Evolutionary conservation across 441 rosid genomes (phyloP).

Genomic region (Kokia cookei): DNA sequence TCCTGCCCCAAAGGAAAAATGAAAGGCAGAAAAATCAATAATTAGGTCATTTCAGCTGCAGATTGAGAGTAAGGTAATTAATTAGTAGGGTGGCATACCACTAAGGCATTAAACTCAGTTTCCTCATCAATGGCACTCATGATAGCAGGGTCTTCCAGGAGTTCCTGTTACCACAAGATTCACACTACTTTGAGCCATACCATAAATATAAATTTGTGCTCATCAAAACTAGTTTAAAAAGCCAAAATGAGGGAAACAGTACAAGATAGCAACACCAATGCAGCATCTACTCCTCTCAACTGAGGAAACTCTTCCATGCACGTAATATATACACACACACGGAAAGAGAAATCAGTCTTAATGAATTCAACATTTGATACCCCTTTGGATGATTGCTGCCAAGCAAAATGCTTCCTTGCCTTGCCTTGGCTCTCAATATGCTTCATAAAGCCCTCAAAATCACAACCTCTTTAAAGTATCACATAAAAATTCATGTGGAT

Average conservation of each 20-base stretch:
- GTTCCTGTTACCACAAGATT: slow-evolving; percentile 48
- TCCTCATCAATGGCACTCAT: slow-evolving; percentile 88
- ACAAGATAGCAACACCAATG: background rate
- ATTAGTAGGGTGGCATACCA: slow-evolving; percentile 44
- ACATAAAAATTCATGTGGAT: background rate
- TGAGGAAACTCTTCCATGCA: background rate
- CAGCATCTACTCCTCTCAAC: background rate
- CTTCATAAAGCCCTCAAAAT: background rate
- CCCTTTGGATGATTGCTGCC: no score
- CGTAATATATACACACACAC: background rate
- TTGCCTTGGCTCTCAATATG: background rate
- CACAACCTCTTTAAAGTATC: background rate
- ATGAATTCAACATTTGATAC: background rate
- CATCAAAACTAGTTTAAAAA: background rate
- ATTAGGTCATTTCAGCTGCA: background rate
- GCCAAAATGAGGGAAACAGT: background rate
- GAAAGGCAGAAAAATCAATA: background rate
- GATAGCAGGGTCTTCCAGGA: slow-evolving; percentile 74
- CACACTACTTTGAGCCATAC: background rate
- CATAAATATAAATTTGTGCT: background rate
- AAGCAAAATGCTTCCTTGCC: background rate
- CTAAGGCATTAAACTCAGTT: slow-evolving; percentile 86
- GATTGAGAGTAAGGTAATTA: background rate
- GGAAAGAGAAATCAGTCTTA: background rate
- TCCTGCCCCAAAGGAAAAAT: slow-evolving; percentile 39